phyloP scores from a whole-genome alignment of 805 yeast species.

The Kuraishia cidri region DNA sequence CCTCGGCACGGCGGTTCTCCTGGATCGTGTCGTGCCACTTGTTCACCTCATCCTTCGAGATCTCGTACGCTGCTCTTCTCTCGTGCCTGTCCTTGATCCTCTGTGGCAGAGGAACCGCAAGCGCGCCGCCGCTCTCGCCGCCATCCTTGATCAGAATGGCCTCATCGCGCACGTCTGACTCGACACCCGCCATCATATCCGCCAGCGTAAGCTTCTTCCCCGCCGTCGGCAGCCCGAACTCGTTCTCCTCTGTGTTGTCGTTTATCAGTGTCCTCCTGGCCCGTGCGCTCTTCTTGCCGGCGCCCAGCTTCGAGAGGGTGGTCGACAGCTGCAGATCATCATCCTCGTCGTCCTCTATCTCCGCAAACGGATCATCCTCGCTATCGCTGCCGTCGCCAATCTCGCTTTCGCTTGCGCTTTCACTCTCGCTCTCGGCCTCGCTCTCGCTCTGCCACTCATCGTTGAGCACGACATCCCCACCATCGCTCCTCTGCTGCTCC shows the following conservation, averaged over 20 bases:
- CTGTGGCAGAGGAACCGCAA: constrained; percentile 77
- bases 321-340: constrained; percentile 42
- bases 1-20: constrained; percentile 77
- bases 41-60: constrained; percentile 77
- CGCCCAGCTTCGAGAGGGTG: constrained; percentile 33
- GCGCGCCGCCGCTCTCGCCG: constrained; percentile 29
- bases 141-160: constrained; percentile 35
- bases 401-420: constrained; percentile 13
- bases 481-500: constrained; percentile 10
- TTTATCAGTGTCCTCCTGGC: constrained; percentile 38
- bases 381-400: constrained; percentile 14
- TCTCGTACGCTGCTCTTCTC: constrained; percentile 82
- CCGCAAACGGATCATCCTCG: constrained; percentile 17
- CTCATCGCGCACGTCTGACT: constrained; percentile 36
- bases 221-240: constrained; percentile 55
- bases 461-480: constrained; percentile 18
- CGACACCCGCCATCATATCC: constrained; percentile 69
- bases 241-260: constrained; percentile 54
- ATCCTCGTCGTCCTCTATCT: constrained; percentile 25
- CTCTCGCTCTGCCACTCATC: constrained; percentile 15
- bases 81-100: constrained; percentile 81
- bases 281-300: constrained; percentile 24
- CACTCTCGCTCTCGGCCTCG: constrained; percentile 13
- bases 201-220: constrained; percentile 53
- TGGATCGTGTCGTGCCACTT: constrained; percentile 85